These are phyloP conservation scores for Claviceps capensis DNA, from an alignment of 2,329 filamentous ascomycete genomes.

Conservation along the genomic window DNA sequence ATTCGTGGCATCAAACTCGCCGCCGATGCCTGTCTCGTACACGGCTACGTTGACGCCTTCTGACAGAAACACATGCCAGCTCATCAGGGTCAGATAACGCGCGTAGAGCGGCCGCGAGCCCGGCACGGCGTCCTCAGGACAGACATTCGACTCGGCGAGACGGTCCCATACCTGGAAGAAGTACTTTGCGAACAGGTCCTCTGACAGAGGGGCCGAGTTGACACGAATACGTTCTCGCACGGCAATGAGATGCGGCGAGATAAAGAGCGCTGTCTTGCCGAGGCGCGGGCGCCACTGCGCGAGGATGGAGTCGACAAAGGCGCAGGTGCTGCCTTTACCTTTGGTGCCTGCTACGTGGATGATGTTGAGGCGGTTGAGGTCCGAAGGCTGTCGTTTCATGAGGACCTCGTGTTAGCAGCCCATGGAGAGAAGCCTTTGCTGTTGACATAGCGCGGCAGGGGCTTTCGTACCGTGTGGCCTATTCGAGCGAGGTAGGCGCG, in stretches of 20 bases:
- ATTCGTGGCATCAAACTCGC: constrained; percentile 57
- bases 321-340: constrained; percentile 61
- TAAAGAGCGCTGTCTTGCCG: constrained; percentile 48
- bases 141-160: constrained; percentile 25
- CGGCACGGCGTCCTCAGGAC: constrained; percentile 20
- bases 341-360: constrained; percentile 65
- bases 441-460: not conserved
- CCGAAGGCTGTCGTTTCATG: constrained; percentile 19
- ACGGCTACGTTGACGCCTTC: constrained; percentile 50
- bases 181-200: constrained; percentile 46
- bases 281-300: constrained; percentile 31
- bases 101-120: constrained; percentile 41
- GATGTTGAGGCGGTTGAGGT: constrained; percentile 49
- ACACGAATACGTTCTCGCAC: constrained; percentile 56
- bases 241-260: constrained; percentile 53
- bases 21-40: constrained; percentile 54
- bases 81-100: constrained; percentile 50
- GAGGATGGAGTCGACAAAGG: constrained; percentile 51
- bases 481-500: constrained; percentile 61
- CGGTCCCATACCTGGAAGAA: constrained; percentile 56
- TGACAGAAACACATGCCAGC: constrained; percentile 50
- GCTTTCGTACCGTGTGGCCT: constrained; percentile 48
- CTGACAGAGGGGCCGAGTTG: constrained; percentile 42
- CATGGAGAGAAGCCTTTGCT: not conserved
- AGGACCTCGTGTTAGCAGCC: not conserved